Evolutionary conservation across 345 rosid genomes (phyloP), one percentile per base, ranked within the genome.

Genomic region (Pistacia vera): DNA sequence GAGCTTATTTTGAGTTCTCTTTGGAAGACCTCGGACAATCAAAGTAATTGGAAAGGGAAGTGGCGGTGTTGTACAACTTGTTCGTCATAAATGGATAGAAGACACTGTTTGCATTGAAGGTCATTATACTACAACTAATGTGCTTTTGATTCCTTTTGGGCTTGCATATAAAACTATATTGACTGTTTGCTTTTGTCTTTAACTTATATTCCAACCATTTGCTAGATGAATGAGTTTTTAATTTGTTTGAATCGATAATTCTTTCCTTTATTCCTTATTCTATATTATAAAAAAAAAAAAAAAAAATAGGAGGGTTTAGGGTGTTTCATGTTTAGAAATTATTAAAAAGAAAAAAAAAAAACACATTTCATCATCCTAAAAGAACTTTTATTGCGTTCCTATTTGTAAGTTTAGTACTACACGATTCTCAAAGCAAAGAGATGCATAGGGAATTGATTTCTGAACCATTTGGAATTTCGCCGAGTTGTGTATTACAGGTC

Each of bases 11-110:
- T 70, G 98, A 94, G 65, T 87, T 91, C 79, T 86, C 92, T n/a
- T 79, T 90, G 70, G 99, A 88, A 80, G 99, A 96, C 72, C 88
- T 96, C 38, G 99, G 91, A 85, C 91, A 0, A 82, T 96, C 75
- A 91, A 92, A 90, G 99, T 96, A 80, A 96, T 93, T 8, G 99
- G 98, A 25, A 96, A 96, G 86, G 99, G 99, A 59, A 89, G 97
- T 55, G 95, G 98, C 38, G 99, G 98, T 13, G 92, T 89, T 38
- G 98, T 96, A 8, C 99, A 96, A 74, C 85, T 96, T 77, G 98
- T 94, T 81, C 90, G 93, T 1, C 97, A 92, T 75, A 94, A 91
- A 91, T 96, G 97, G 97, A 88, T 83, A 71, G 97, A 82, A 89
- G 81, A 68, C 81, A n/a, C n/a, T 92, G n/a, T 96, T 91, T 81